phyloP scores from a whole-genome alignment of 2,329 filamentous ascomycete genomes.

The Clarireedia homoeocarpa region DNA sequence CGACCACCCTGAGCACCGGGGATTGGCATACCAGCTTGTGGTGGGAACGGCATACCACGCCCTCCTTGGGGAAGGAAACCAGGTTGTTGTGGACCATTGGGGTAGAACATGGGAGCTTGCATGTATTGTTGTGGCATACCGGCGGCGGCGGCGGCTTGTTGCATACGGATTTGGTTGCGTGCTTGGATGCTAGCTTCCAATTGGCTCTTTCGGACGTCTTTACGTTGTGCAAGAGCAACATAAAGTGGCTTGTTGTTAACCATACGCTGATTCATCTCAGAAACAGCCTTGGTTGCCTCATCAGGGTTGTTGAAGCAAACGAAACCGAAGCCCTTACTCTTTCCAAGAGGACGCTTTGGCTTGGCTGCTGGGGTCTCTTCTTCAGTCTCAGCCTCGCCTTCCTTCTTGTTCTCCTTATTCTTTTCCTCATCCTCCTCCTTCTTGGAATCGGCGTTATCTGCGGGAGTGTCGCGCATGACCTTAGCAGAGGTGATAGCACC shows the following conservation, averaged over 20 bases:
- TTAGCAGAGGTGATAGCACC: constrained; percentile 97
- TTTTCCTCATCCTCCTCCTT: constrained; percentile 36
- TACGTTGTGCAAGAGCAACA: constrained; percentile 95
- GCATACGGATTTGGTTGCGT: constrained; percentile 96
- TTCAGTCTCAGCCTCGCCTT: constrained; percentile 39
- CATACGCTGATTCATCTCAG: constrained; percentile 99
- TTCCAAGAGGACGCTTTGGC: constrained; percentile 61
- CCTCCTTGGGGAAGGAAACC: constrained; percentile 57
- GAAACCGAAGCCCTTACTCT: constrained; percentile 99
- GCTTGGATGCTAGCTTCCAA: constrained; percentile 99
- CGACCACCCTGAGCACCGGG: constrained; percentile 72
- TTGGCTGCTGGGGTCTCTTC: constrained; percentile 45
- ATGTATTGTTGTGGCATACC: constrained; percentile 85
- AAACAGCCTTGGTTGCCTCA: constrained; percentile 97
- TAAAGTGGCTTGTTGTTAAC: constrained; percentile 94
- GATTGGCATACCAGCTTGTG: constrained; percentile 53
- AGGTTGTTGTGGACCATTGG: constrained; percentile 65
- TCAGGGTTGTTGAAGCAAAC: constrained; percentile 99
- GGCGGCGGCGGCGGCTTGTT: constrained; percentile 86
- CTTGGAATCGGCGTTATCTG: constrained; percentile 38
- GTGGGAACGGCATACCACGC: constrained; percentile 58
- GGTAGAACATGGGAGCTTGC: constrained; percentile 88
- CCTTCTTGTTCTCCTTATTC: constrained; percentile 35
- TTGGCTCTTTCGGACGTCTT: constrained; percentile 99
- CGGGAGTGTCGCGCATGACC: constrained; percentile 87